These are phyloP conservation scores for Saccharum officinarum DNA, from an alignment of 176 grass and related monocot species.

Conservation along the genomic window DNA sequence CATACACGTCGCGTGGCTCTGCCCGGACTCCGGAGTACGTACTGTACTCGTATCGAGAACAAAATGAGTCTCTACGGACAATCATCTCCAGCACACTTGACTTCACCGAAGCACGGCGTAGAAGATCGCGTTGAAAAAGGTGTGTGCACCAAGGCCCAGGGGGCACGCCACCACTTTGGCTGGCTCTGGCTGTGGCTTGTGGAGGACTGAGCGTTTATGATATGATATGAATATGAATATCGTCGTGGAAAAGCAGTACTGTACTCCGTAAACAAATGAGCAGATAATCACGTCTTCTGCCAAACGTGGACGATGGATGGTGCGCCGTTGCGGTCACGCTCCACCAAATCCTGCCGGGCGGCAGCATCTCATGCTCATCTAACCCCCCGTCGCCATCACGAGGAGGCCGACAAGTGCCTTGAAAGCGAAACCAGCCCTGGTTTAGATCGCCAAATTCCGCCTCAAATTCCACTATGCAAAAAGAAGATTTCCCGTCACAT, in stretches of 20 bases:
- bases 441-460: no score
- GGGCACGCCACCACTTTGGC: conserved; percentile 7
- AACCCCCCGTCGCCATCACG: neutral
- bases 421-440: no score
- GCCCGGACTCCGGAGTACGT: no score
- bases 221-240: neutral
- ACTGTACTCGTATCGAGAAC: no score
- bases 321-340: neutral
- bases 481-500: no score
- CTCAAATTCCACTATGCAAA: no score
- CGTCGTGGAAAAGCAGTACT: neutral
- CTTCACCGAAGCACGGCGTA: neutral
- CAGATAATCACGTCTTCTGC: neutral
- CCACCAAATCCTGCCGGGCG: neutral
- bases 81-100: neutral
- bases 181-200: neutral
- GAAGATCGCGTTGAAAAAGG: conserved; percentile 28
- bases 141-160: no score
- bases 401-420: no score
- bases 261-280: neutral
- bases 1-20: neutral
- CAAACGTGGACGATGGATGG: neutral
- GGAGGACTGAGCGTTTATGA: neutral
- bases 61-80: no score
- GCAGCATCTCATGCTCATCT: neutral